phyloP scores from a whole-genome alignment of 2,329 filamentous ascomycete species.

The Pyrenochaeta sp. region DNA sequence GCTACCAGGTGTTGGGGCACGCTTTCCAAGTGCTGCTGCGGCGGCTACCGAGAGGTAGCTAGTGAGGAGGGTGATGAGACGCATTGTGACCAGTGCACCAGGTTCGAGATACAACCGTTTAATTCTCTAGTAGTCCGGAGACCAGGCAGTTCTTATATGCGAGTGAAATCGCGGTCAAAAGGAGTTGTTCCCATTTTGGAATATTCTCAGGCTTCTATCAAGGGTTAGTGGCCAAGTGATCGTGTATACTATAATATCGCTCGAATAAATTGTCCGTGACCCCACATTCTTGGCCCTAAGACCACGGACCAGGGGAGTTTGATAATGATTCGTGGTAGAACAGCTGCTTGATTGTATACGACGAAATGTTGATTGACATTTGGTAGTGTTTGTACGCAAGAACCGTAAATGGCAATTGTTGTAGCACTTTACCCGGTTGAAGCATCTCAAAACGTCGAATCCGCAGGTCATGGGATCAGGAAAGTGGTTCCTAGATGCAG shows the following conservation, averaged over 20 bases:
- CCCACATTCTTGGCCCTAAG: conserved; percentile 12
- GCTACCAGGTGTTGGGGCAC: conserved; percentile 36
- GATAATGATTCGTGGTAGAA: conserved; percentile 1
- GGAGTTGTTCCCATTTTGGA: neutral
- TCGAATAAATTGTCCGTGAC: conserved; percentile 10
- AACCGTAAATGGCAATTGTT: neutral
- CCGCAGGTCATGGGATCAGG: neutral
- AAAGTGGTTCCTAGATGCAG: neutral
- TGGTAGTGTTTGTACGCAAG: neutral
- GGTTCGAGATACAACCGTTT: neutral
- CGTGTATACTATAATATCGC: conserved; percentile 1
- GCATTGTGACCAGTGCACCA: conserved; percentile 18
- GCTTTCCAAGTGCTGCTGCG: conserved; percentile 32
- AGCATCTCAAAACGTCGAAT: neutral
- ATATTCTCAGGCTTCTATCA: neutral
- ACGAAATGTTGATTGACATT: neutral
- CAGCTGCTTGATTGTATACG: neutral
- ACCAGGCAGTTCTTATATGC: no score
- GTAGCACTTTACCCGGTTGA: neutral
- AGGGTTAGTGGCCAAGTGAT: neutral
- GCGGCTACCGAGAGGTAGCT: conserved; percentile 31
- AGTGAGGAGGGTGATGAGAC: conserved; percentile 29
- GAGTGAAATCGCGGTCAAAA: neutral
- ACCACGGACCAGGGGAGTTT: conserved; percentile 4
- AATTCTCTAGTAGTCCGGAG: no score